Evolutionary conservation across 176 grass and related monocot genomes (phyloP).

Genomic region (Cenchrus fungigraminus): DNA sequence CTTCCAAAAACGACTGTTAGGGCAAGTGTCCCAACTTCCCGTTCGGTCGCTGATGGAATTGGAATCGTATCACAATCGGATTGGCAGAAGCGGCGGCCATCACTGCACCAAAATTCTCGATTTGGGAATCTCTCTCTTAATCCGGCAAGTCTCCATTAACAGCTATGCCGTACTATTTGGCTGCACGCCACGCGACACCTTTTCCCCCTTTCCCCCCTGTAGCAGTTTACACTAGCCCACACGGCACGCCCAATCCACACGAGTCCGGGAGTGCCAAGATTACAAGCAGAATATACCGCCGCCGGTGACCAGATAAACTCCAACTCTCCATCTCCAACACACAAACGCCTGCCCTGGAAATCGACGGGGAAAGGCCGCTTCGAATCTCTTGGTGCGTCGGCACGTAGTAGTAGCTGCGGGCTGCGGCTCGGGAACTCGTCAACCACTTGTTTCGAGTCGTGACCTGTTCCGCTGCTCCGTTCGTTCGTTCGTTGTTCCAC

Average conservation of each 20-base stretch:
- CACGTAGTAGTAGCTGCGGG: not conserved
- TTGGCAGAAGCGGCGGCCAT: not conserved
- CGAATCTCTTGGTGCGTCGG: not conserved
- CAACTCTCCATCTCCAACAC: not conserved
- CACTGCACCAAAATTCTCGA: not conserved
- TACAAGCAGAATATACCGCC: not conserved
- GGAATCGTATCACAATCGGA: constrained; percentile 17
- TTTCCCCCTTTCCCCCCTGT: not conserved
- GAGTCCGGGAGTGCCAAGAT: not conserved
- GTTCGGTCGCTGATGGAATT: not conserved
- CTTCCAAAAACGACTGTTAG: constrained; percentile 13
- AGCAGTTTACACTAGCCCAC: not conserved
- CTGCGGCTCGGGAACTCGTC: not conserved
- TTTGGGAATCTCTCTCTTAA: not conserved
- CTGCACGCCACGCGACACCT: not conserved
- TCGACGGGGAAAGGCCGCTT: not conserved
- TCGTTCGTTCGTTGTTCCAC: not conserved
- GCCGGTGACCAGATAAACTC: not conserved
- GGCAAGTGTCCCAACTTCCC: not conserved
- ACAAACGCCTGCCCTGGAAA: not conserved
- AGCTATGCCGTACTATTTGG: not conserved
- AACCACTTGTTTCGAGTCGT: not conserved
- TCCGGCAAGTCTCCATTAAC: not conserved
- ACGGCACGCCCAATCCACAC: not conserved
- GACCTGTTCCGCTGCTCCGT: not conserved